phyloP scores from a whole-genome alignment of 1,284 basidiomycete species.

The Ceratobasidium sp. region DNA sequence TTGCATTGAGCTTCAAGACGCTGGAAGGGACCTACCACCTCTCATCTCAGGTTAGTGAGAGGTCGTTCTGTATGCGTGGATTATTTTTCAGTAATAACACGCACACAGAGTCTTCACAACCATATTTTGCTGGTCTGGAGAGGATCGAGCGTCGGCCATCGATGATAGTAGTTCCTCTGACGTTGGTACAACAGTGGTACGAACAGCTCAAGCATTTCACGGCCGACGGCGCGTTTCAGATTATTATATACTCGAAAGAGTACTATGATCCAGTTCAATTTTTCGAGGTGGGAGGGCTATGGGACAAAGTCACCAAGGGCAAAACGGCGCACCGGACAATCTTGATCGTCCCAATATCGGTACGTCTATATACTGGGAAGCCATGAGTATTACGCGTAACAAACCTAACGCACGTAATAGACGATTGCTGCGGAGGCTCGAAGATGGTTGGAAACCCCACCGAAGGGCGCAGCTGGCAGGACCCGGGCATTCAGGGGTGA shows the following conservation, averaged over 20 bases:
- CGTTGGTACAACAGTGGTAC: constrained; percentile 14
- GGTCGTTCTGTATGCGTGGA: no score
- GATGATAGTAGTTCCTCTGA: background rate
- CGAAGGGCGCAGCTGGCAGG: background rate
- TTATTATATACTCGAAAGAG: constrained; percentile 4
- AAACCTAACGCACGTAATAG: background rate
- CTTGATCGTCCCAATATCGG: background rate
- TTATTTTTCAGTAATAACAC: no score
- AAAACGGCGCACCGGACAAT: background rate
- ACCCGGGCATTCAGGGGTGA: background rate
- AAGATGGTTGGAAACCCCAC: background rate
- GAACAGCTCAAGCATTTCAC: constrained; percentile 4
- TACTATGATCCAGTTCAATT: background rate
- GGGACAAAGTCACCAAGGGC: background rate
- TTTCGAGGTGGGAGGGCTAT: constrained; percentile 9
- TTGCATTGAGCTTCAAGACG: background rate
- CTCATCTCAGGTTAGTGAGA: constrained; percentile 10
- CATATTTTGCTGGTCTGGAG: constrained; percentile 11
- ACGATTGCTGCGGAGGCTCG: background rate
- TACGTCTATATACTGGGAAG: background rate
- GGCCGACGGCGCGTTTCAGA: background rate
- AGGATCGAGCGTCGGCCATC: background rate
- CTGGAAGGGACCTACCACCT: background rate
- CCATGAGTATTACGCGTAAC: background rate
- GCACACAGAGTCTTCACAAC: background rate